Evolutionary conservation across 495 filamentous ascomycete genomes (phyloP).

Genomic region (Podospora didyma): DNA sequence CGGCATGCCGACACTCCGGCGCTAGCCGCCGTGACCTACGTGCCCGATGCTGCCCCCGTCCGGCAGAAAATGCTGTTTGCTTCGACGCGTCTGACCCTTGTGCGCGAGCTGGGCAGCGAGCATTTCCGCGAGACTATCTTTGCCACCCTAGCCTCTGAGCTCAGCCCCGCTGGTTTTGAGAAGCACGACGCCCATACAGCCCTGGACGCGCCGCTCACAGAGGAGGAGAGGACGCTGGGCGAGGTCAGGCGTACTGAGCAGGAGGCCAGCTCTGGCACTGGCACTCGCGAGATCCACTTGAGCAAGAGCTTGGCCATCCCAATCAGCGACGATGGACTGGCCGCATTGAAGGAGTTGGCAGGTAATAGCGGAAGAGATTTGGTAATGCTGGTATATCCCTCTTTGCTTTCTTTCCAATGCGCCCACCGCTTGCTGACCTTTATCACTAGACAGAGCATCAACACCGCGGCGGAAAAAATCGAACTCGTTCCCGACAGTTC

Average conservation of each 20-base stretch:
- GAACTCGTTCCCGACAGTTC: constrained; percentile 58
- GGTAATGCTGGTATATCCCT: constrained; percentile 71
- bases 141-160: constrained; percentile 68
- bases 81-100: constrained; percentile 75
- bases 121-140: constrained; percentile 77
- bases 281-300: constrained; percentile 54
- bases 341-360: constrained; percentile 59
- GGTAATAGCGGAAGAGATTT: constrained; percentile 45
- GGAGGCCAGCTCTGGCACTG: constrained; percentile 69
- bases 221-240: constrained; percentile 77
- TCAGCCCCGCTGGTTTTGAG: constrained; percentile 68
- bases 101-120: constrained; percentile 83
- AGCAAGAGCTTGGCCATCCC: constrained; percentile 61
- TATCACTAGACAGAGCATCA: constrained; percentile 53
- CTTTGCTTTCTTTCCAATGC: neutral
- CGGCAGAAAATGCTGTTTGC: constrained; percentile 96
- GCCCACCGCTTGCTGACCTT: neutral
- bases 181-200: constrained; percentile 64
- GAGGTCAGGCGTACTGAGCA: constrained; percentile 78
- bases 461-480: constrained; percentile 71
- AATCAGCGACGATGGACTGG: constrained; percentile 56
- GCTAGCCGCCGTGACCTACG: constrained; percentile 80
- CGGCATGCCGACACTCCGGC: constrained; percentile 50
- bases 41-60: constrained; percentile 84
- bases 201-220: constrained; percentile 77